Conservation (phyloP, 2,329 filamentous ascomycete species). For the Claviceps pazoutovae region DNA sequence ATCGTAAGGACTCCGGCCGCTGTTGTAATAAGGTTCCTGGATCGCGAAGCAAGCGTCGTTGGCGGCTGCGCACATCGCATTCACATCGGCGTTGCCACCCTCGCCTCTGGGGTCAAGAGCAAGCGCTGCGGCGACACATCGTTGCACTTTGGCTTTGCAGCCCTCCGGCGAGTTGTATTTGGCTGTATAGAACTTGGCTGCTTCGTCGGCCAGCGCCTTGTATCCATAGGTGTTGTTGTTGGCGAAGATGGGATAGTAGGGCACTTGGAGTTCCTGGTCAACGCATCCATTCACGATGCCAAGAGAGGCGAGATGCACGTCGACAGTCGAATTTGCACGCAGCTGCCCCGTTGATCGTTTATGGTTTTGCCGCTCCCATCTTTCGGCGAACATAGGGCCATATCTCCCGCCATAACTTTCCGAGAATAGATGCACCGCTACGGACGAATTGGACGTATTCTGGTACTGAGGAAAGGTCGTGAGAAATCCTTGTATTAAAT, state of each 20-base stretch:
- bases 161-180: slow-evolving; percentile 23
- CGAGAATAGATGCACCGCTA: slow-evolving; percentile 51
- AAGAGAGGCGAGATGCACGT: slow-evolving; percentile 46
- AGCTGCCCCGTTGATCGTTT: slow-evolving; percentile 35
- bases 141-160: slow-evolving; percentile 37
- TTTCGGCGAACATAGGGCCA: slow-evolving; percentile 47
- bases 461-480: slow-evolving; percentile 44
- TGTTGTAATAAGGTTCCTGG: slow-evolving; percentile 40
- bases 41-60: slow-evolving; percentile 31
- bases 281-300: slow-evolving; percentile 61
- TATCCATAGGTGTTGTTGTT: slow-evolving; percentile 54
- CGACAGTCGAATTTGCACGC: slow-evolving; percentile 35
- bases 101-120: slow-evolving; percentile 25
- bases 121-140: slow-evolving; percentile 33
- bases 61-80: slow-evolving; percentile 39
- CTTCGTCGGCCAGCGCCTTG: slow-evolving; percentile 37
- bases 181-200: slow-evolving; percentile 31
- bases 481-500: slow-evolving; percentile 49
- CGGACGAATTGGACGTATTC: slow-evolving; percentile 30
- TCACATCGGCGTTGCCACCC: slow-evolving; percentile 24
- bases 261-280: slow-evolving; percentile 47
- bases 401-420: slow-evolving; percentile 62
- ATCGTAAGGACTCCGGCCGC: slow-evolving; percentile 45
- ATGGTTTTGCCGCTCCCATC: slow-evolving; percentile 48
- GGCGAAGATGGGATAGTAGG: slow-evolving; percentile 42